A percentile compares a stretch with the other conserved stretches of the same genome.
phyloP scores from a whole-genome alignment of 345 rosid genomes.

The Salix viminalis region DNA sequence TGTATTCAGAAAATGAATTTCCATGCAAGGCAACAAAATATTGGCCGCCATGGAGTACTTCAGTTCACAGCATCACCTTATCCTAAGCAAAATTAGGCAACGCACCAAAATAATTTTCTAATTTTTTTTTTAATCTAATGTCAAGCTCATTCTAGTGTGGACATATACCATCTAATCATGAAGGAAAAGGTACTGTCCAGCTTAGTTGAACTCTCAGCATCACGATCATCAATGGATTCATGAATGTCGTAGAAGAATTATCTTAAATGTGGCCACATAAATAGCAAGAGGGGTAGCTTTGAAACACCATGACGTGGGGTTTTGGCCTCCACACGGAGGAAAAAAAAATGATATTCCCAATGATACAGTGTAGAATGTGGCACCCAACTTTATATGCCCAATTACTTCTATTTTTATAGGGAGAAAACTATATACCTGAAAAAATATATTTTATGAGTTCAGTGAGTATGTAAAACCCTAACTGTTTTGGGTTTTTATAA shows the following conservation, averaged over 20 bases:
- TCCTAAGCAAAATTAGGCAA: background rate
- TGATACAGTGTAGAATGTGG: background rate
- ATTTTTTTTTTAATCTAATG: background rate
- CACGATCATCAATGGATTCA: background rate
- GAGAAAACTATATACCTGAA: too few relatives aligned
- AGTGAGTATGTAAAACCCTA: accelerated
- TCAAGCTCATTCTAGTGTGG: background rate
- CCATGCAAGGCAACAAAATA: too few relatives aligned
- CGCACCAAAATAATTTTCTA: background rate
- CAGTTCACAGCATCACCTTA: background rate
- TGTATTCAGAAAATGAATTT: too few relatives aligned
- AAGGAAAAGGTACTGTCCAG: background rate
- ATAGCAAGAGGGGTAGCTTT: background rate
- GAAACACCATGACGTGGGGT: background rate
- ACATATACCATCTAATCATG: background rate
- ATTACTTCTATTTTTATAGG: too few relatives aligned
- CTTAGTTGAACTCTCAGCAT: background rate
- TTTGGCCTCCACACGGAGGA: background rate
- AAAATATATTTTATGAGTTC: too few relatives aligned
- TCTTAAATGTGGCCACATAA: background rate
- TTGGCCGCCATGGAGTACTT: too few relatives aligned
- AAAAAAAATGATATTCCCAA: background rate
- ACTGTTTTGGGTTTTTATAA: too few relatives aligned
- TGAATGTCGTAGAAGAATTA: background rate
- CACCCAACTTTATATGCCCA: background rate